A percentile compares a stretch with the other conserved stretches of the same genome.
phyloP scores from a whole-genome alignment of 768 basidiomycete species.

The Trametes sanguinea region DNA sequence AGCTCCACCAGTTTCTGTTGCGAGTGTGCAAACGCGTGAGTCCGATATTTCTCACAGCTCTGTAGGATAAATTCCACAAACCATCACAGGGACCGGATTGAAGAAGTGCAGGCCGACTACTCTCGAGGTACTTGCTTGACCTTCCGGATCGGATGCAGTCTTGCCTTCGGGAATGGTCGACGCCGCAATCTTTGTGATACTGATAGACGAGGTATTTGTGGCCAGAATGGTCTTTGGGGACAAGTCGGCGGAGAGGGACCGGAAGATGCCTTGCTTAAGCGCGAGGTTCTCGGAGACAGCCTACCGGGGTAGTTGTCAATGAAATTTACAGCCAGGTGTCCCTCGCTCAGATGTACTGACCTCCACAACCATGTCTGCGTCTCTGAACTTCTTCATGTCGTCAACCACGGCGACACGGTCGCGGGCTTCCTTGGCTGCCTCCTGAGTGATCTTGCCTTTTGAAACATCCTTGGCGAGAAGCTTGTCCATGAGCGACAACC shows the following conservation, averaged over 20 bases:
- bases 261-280: slow-evolving; percentile 80
- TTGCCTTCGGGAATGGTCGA: slow-evolving; percentile 64
- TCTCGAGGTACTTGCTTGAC: slow-evolving; percentile 63
- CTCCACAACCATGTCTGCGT: slow-evolving; percentile 92
- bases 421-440: slow-evolving; percentile 73
- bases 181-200: slow-evolving; percentile 91
- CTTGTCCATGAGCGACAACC: slow-evolving; percentile 73
- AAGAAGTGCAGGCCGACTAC: slow-evolving; percentile 94
- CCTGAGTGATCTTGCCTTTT: slow-evolving; percentile 72
- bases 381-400: slow-evolving; percentile 59
- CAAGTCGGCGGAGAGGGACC: slow-evolving; percentile 63
- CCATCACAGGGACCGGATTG: slow-evolving; percentile 97
- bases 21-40: neutral
- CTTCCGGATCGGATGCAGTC: slow-evolving; percentile 60
- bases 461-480: slow-evolving; percentile 86
- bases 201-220: slow-evolving; percentile 92
- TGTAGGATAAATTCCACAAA: slow-evolving; percentile 34
- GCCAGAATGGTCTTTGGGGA: slow-evolving; percentile 80
- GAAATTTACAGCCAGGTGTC: too few species aligned
- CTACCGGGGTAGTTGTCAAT: slow-evolving; percentile 39
- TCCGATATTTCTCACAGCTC: neutral
- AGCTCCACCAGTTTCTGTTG: slow-evolving; percentile 87
- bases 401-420: slow-evolving; percentile 64
- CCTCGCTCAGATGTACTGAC: slow-evolving; percentile 39
- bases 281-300: slow-evolving; percentile 85